Base-by-base conservation (phyloP, 2,329 filamentous ascomycete species). In the Kalmusia sp. region DNA sequence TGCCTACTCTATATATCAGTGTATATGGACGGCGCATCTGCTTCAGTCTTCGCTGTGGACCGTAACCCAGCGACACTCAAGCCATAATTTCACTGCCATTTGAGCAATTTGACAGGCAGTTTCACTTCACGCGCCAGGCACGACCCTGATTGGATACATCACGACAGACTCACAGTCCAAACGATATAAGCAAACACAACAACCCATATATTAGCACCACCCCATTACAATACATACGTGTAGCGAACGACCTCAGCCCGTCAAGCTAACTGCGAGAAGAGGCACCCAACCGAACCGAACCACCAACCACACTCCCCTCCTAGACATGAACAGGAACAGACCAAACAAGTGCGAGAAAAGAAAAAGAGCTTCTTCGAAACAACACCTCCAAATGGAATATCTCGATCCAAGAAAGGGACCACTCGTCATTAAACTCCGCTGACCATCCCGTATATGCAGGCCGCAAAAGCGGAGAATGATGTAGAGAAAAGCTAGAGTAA, bases 161-260 rank as follows among this genome's bases (percentile, higher is more conserved):
- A 30, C 41, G 31, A 31, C 37, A 30, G 22, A n/a, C 22, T 1
- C 38, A 25, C 21, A 31, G 40, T 45, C n/a, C 17, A 24, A 51
- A 49, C 12, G 39, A 52, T 52, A 52, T 45, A 39, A 19, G n/a
- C 35, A 44, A 15, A 14, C 7, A 27, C 12, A 48, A 43, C 48
- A 48, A 33, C 41, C 48, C 31, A 34, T 53, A 51, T 55, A 57
- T 57, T 57, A 53, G n/a, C n/a, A 43, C n/a, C 30, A 24, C 24
- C n/a, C 43, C 34, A 55, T 55, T 58, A 58, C 46, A 58, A 55
- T 58, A 58, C 55, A 58, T 47, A 53, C 40, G 46, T n/a, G 33
- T 33, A 48, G 40, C 22, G 40, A 52, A 48, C 33, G 22, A 43
- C 17, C 19, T 38, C 15, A 12, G 12, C 25, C 30, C 44, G 30